Conservation (phyloP, 352 stramenopile species). For the Globisporangium uncinulatum region DNA sequence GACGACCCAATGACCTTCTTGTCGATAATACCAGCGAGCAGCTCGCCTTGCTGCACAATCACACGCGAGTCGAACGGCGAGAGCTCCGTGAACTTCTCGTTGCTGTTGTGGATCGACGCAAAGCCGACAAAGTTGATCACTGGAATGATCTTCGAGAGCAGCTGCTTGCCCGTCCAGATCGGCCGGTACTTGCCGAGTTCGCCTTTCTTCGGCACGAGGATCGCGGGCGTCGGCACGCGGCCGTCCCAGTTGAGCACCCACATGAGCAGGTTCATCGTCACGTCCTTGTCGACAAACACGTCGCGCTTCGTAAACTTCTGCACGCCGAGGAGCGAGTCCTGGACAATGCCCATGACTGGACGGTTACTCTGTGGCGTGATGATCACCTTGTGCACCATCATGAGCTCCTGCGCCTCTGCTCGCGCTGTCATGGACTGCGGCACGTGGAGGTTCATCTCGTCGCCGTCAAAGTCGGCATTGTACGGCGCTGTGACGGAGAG, state of each 20-base stretch:
- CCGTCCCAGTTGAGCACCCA: constrained; percentile 97
- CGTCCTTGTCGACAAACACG: constrained; percentile 96
- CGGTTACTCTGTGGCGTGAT: constrained; percentile 98
- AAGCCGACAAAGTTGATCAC: constrained; percentile 96
- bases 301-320: constrained; percentile 98
- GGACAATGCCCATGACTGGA: constrained; percentile 99
- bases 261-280: constrained; percentile 98
- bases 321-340: constrained; percentile 95
- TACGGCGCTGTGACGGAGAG: constrained; percentile 97
- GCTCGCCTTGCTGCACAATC: constrained; percentile 96
- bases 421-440: constrained; percentile 96
- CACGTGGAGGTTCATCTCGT: constrained; percentile 99
- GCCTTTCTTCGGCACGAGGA: constrained; percentile 93
- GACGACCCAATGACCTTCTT: constrained; percentile 99
- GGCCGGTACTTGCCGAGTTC: constrained; percentile 83
- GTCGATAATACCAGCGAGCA: constrained; percentile 98
- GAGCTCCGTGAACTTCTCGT: constrained; percentile 85
- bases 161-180: constrained; percentile 98
- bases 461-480: constrained; percentile 99
- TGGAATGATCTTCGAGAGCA: constrained; percentile 96
- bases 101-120: constrained; percentile 93
- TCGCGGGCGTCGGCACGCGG: constrained; percentile 94
- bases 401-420: constrained; percentile 97
- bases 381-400: constrained; percentile 98
- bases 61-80: constrained; percentile 96